Conservation (phyloP, 2,329 filamentous ascomycete genomes). For the Tolypocladium capitatum region DNA sequence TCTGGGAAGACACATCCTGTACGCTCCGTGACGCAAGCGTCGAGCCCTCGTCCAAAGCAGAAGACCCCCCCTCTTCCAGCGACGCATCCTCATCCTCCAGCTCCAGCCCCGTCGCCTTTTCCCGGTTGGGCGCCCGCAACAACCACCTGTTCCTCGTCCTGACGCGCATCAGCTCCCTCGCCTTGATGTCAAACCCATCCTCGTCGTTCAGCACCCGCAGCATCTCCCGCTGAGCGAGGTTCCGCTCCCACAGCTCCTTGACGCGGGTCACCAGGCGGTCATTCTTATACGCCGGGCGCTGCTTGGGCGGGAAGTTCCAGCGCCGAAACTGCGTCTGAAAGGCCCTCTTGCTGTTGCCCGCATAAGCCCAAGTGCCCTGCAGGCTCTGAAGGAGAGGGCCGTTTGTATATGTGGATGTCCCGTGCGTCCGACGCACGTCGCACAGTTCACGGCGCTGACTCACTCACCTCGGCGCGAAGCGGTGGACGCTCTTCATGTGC, state of each 20-base stretch:
- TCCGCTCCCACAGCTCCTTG: constrained; percentile 66
- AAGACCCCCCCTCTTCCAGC: constrained; percentile 4
- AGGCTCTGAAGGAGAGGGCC: not conserved
- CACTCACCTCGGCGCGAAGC: constrained; percentile 61
- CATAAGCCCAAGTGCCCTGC: constrained; percentile 5
- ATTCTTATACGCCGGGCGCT: constrained; percentile 60
- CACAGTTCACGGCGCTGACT: constrained; percentile 9
- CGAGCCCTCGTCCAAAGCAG: constrained; percentile 1
- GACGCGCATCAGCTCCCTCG: constrained; percentile 57
- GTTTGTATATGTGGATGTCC: not conserved
- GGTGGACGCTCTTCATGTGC: constrained; percentile 49
- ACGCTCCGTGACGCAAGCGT: not conserved
- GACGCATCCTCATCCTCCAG: constrained; percentile 6
- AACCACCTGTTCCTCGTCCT: constrained; percentile 57
- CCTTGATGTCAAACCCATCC: constrained; percentile 56
- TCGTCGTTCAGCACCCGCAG: constrained; percentile 55
- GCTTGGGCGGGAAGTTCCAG: constrained; percentile 69
- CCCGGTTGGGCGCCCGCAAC: constrained; percentile 47
- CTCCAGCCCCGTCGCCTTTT: constrained; percentile 25
- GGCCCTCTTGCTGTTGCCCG: constrained; percentile 49
- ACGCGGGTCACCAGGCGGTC: constrained; percentile 52
- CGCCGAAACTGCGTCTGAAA: constrained; percentile 64
- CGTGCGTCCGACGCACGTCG: not conserved
- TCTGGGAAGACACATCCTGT: not conserved
- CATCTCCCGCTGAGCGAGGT: constrained; percentile 62